Evolutionary conservation across 345 rosid genomes (phyloP).

Genomic region (Eucalyptus fibrosa): DNA sequence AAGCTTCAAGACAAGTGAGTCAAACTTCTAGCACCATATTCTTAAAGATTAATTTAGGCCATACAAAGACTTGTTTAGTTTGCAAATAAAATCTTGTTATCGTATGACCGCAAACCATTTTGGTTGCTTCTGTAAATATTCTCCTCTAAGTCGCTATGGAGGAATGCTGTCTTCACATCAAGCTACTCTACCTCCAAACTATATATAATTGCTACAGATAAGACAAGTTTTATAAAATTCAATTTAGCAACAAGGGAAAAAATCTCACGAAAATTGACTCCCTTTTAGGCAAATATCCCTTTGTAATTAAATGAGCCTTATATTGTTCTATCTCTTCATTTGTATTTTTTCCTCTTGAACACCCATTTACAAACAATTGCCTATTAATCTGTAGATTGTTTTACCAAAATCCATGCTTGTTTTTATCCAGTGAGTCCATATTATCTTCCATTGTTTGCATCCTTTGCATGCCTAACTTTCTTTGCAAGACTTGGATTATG

Average conservation of each 20-base stretch:
- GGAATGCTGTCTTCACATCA: background rate
- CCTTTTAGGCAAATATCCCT: too few relatives aligned
- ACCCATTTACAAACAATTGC: background rate
- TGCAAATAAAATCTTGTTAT: too few relatives aligned
- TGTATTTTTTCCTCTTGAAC: background rate
- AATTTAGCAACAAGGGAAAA: background rate
- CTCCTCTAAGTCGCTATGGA: background rate
- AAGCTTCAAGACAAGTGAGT: background rate
- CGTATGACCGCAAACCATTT: background rate
- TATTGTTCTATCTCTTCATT: background rate
- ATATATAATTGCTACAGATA: too few relatives aligned
- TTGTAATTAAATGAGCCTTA: background rate
- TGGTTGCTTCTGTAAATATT: background rate
- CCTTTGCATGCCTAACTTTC: background rate
- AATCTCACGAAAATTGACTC: background rate
- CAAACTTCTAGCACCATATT: background rate
- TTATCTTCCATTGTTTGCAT: background rate
- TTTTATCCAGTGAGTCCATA: too few relatives aligned
- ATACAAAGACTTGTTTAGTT: background rate
- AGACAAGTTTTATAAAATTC: background rate
- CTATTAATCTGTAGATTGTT: background rate
- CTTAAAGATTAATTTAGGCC: background rate
- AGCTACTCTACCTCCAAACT: background rate
- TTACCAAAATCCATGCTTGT: background rate
- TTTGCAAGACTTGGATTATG: background rate